Evolutionary conservation across 768 basidiomycete species (phyloP).

Genomic region (Mycena epipterygia): DNA sequence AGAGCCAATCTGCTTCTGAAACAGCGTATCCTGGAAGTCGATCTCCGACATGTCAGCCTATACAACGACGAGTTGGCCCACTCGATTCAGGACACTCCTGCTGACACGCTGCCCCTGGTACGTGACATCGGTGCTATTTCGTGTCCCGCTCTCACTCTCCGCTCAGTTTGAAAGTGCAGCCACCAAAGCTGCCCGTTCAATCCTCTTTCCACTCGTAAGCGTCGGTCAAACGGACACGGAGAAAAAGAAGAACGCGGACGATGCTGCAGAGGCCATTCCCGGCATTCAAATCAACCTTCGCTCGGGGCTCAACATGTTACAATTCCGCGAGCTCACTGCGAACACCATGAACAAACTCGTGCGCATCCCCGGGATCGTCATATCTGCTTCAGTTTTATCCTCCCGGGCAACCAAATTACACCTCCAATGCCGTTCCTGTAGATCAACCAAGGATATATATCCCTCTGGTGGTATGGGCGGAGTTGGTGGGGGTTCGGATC

Average conservation of each 20-base stretch:
- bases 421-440: constrained; percentile 93
- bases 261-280: constrained; percentile 58
- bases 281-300: constrained; percentile 90
- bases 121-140: constrained; percentile 40
- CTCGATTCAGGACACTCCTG: constrained; percentile 89
- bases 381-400: constrained; percentile 94
- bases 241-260: constrained; percentile 57
- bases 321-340: constrained; percentile 94
- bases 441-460: constrained; percentile 82
- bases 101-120: constrained; percentile 90
- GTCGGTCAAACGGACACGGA: constrained; percentile 60
- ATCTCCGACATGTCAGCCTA: constrained; percentile 81
- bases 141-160: neutral
- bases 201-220: constrained; percentile 85
- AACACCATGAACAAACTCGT: constrained; percentile 97
- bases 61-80: constrained; percentile 97
- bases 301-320: constrained; percentile 93
- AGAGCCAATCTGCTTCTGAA: constrained; percentile 91
- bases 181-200: constrained; percentile 84
- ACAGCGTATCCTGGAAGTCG: constrained; percentile 88
- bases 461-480: constrained; percentile 87
- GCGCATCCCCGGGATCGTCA: constrained; percentile 97
- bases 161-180: constrained; percentile 92
- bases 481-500: constrained; percentile 87
- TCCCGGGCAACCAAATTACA: constrained; percentile 94